Conservation (phyloP, 352 stramenopile genomes). For the Globisporangium barbulae region DNA sequence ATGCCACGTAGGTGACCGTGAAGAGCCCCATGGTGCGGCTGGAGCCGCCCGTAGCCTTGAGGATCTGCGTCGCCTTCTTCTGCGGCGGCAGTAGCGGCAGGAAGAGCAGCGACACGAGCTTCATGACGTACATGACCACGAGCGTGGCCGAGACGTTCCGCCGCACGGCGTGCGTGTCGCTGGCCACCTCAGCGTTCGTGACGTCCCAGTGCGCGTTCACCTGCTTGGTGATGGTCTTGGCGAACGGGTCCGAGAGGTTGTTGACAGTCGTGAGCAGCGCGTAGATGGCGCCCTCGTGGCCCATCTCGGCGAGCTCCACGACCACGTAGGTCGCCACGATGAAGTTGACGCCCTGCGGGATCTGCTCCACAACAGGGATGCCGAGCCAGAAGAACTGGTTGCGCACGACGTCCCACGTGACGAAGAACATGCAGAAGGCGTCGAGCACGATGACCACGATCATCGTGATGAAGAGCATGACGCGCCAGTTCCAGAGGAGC, state of each 20-base stretch:
- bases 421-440: slow-evolving; percentile 31
- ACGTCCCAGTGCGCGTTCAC: slow-evolving; percentile 37
- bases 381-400: slow-evolving; percentile 68
- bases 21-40: slow-evolving; percentile 19
- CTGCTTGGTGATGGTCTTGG: slow-evolving; percentile 39
- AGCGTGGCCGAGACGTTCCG: slow-evolving; percentile 32
- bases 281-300: slow-evolving; percentile 57
- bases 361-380: slow-evolving; percentile 38
- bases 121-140: slow-evolving; percentile 51
- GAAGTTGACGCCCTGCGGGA: slow-evolving; percentile 46
- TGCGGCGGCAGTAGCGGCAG: slow-evolving; percentile 29
- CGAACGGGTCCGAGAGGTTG: slow-evolving; percentile 43
- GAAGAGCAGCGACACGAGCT: slow-evolving; percentile 31
- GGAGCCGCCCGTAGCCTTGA: slow-evolving; percentile 24
- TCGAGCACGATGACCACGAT: slow-evolving; percentile 40
- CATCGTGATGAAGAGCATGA: slow-evolving; percentile 31
- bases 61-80: slow-evolving; percentile 25
- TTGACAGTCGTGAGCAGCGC: slow-evolving; percentile 48
- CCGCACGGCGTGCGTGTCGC: slow-evolving; percentile 31
- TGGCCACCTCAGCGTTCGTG: slow-evolving; percentile 29
- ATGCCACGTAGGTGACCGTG: slow-evolving; percentile 20
- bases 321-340: slow-evolving; percentile 56
- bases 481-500: slow-evolving; percentile 50
- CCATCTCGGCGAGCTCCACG: slow-evolving; percentile 52
- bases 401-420: slow-evolving; percentile 47